Percentiles rank a stretch among this genome's conserved stretches.
phyloP scores from a whole-genome alignment of 495 filamentous ascomycete genomes.

The Penicillium bialowiezense region DNA sequence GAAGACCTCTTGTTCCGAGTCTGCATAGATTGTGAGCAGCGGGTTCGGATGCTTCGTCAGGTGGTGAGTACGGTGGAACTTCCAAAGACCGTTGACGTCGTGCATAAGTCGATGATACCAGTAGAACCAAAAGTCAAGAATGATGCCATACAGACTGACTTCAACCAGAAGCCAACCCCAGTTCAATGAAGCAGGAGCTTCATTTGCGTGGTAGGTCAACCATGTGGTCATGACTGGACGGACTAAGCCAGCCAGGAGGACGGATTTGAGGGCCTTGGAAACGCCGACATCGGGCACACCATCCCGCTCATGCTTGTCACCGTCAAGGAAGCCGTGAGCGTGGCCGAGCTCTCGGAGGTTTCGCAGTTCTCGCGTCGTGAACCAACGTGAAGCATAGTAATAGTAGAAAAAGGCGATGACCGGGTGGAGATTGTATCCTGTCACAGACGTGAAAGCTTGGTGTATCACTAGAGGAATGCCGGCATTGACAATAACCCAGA shows the following conservation, averaged over 20 bases:
- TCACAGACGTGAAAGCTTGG: constrained; percentile 27
- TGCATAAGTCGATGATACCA: constrained; percentile 17
- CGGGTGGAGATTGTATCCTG: constrained; percentile 17
- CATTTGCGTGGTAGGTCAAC: constrained; percentile 35
- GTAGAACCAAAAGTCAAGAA: constrained; percentile 17
- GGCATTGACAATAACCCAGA: constrained; percentile 31
- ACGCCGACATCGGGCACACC: constrained; percentile 17
- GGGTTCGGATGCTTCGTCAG: constrained; percentile 14
- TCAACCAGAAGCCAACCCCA: constrained; percentile 11
- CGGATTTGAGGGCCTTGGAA: constrained; percentile 5
- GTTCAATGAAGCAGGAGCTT: constrained; percentile 24
- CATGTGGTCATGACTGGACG: constrained; percentile 11
- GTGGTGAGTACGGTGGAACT: constrained; percentile 16
- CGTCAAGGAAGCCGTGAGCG: constrained; percentile 14
- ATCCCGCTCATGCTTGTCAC: constrained; percentile 18
- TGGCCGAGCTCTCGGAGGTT: constrained; percentile 14
- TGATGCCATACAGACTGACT: constrained; percentile 12
- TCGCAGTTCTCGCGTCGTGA: constrained; percentile 11
- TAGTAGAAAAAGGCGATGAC: constrained; percentile 27
- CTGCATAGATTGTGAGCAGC: constrained; percentile 11
- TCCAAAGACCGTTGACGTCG: constrained; percentile 11
- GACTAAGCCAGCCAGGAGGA: constrained; percentile 9
- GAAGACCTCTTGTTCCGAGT: constrained; percentile 14
- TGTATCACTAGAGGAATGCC: constrained; percentile 24
- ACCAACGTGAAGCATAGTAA: constrained; percentile 10